Evolutionary conservation across 371 early-diverging fungal species (phyloP), one percentile per base, ranked within the genome.

Genomic region (Mortierella sp.): DNA sequence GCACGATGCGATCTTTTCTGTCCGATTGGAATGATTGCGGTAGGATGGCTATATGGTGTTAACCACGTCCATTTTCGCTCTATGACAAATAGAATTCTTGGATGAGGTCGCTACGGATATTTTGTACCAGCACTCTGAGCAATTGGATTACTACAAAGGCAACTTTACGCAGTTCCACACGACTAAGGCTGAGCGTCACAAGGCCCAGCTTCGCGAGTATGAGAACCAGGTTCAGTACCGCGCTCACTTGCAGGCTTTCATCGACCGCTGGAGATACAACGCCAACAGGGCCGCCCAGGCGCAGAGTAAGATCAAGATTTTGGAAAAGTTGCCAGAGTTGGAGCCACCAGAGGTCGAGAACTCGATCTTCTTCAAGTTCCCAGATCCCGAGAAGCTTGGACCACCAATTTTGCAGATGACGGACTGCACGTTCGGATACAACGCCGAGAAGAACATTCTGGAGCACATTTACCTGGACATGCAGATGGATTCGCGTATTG

Each of bases 191-290:
- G 99, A 99, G 82, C 95, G 98, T 81, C 92, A 95, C 79, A 96
- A 95, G 90, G 95, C 95, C 84, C 95, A 96, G 88, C 70, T 96
- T 65, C 92, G 96, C 75, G 98, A 99, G 89, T 97, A 99, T 89
- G 97, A 99, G 92, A 91, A 97, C 75, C 98, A 99, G 91, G 88
- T 97, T 89, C 94, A 96, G 88, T 96, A 97, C 84, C 95, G 98
- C 32, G 94, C 96, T 82, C 98, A 98, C 89, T 89, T 98, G 81
- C 97, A 99, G 88, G 98, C 96, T 48, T 99, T 99, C 87, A 98
- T 99, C 80, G 99, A 99, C 87, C 95, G 99, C 70, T 99, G 99
- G 98, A 92, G 99, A 85, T 99, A 97, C 90, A 99, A 99, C 90
- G 99, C 99, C 60, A 99, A 98, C 83, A 93, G 99, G 75, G 98